Conservation (phyloP, 306 rosid species). For the Cyclanthera cordifolia region DNA sequence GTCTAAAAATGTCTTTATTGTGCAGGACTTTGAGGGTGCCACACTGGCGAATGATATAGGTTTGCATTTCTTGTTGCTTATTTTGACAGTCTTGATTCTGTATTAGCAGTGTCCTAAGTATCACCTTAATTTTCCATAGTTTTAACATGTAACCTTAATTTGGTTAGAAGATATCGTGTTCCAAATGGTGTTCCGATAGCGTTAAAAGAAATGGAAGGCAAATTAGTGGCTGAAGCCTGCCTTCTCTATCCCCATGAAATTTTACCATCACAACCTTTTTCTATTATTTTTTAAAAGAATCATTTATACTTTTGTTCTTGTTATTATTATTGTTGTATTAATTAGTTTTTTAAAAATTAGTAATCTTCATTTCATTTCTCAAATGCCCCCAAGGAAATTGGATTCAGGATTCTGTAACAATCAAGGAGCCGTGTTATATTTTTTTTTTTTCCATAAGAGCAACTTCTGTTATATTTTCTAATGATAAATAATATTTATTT, state of each 20-base stretch:
- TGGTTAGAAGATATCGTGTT: not conserved
- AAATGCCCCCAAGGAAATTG: no score
- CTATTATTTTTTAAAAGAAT: not conserved
- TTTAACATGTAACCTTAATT: not conserved
- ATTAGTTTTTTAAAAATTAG: not conserved
- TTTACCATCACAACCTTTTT: not conserved
- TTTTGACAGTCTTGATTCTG: not conserved
- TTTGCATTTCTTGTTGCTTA: slow-evolving; percentile 19
- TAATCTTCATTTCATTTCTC: not conserved
- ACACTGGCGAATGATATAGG: slow-evolving; percentile 61
- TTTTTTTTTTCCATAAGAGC: no score
- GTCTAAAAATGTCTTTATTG: slow-evolving; percentile 21
- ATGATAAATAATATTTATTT: not conserved
- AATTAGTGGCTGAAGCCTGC: not conserved
- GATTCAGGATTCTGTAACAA: no score
- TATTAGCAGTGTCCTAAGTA: not conserved
- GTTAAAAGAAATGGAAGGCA: not conserved
- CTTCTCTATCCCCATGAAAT: not conserved
- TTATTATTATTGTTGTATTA: not conserved
- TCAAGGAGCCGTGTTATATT: not conserved
- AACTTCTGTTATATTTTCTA: not conserved
- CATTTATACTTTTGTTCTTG: not conserved
- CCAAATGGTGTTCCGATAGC: not conserved
- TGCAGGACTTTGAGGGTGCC: slow-evolving; percentile 56
- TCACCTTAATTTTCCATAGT: not conserved